Evolutionary conservation across 2,329 filamentous ascomycete genomes (phyloP).

Genomic region (Herpomyces periplanetae): DNA sequence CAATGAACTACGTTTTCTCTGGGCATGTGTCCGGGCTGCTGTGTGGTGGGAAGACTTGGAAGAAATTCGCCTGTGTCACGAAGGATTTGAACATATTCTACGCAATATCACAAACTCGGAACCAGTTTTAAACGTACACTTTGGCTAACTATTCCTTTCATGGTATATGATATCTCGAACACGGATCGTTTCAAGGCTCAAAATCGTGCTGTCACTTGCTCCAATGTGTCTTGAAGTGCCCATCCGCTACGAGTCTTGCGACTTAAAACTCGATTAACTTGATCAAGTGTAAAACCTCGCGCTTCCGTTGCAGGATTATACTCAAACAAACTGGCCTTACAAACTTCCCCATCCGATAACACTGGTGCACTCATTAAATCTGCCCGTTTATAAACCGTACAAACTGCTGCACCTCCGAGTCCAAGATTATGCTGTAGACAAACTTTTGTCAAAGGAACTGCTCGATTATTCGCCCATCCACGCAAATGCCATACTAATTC

Average conservation of each 20-base stretch:
- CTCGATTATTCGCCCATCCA: constrained; percentile 75
- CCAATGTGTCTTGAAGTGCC: constrained; percentile 33
- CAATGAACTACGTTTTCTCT: too few species aligned
- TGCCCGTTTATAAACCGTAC: constrained; percentile 50
- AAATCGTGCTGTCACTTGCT: constrained; percentile 32
- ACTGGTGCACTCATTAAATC: constrained; percentile 24
- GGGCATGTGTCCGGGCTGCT: too few species aligned
- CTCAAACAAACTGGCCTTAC: constrained; percentile 23
- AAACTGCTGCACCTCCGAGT: constrained; percentile 55
- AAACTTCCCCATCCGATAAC: constrained; percentile 22
- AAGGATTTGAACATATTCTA: too few species aligned
- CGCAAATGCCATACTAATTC: constrained; percentile 82
- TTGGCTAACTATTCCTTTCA: too few species aligned
- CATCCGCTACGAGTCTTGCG: constrained; percentile 24
- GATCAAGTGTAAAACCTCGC: constrained; percentile 43
- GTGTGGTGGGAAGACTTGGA: too few species aligned
- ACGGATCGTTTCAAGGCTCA: too few species aligned
- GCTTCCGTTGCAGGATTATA: constrained; percentile 78
- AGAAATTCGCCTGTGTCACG: too few species aligned
- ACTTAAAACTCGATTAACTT: constrained; percentile 25
- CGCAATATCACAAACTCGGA: too few species aligned
- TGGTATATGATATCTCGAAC: too few species aligned
- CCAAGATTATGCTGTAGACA: constrained; percentile 77
- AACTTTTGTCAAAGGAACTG: constrained; percentile 22
- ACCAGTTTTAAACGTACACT: too few species aligned